Base-by-base conservation (phyloP, 1,284 basidiomycete species). In the Ceratobasidium sp. region DNA sequence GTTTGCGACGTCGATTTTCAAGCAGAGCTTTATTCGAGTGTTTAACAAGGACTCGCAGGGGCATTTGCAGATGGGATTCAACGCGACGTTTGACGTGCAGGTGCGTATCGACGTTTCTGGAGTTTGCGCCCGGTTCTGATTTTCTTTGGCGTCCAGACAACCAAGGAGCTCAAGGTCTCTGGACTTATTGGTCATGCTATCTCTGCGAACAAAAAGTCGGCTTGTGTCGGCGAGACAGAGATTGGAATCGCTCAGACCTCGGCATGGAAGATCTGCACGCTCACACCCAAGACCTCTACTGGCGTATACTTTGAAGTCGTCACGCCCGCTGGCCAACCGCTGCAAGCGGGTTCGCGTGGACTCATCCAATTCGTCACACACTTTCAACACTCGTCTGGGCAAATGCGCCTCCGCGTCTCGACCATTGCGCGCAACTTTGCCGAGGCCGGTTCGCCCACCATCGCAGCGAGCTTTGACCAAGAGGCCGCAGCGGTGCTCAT, bases 281-380 rank as follows among this genome's bases (percentile, higher is more conserved):
- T 99, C 78, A 95, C 90, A 0, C 95, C 96, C 16, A 91, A 89
- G 77, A 96, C 95, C 0, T 92, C 97, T 3, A 89, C 92, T 46
- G 98, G 91, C 29, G 93, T 98, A 68, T 99, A 99, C 86, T 98
- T 99, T 81, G 98, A 99, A 81, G 97, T 99, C 29, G 98, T 98
- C 76, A 98, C 96, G 0, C 97, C 97, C n/a, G 94, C 97, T 13
- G 97, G 97, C 0, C 96, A 98, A 81, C 92, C 96, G 0, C 86
- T 98, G 41, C 91, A 92, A 79, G 94, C 93, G 6, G 95, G 94
- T 77, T 95, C 96, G 56, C 92, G 95, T 7, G 97, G 98, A 65
- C 89, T 98, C 75, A 96, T 99, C 78, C 97, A 99, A 83, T 99
- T 98, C 80, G 95, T 99, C 74, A 99, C 97, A 13, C 98, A 99